These are phyloP conservation scores for Cylindrotheca closterium DNA, from an alignment of 108 stramenopile genomes.

Conservation along the genomic window DNA sequence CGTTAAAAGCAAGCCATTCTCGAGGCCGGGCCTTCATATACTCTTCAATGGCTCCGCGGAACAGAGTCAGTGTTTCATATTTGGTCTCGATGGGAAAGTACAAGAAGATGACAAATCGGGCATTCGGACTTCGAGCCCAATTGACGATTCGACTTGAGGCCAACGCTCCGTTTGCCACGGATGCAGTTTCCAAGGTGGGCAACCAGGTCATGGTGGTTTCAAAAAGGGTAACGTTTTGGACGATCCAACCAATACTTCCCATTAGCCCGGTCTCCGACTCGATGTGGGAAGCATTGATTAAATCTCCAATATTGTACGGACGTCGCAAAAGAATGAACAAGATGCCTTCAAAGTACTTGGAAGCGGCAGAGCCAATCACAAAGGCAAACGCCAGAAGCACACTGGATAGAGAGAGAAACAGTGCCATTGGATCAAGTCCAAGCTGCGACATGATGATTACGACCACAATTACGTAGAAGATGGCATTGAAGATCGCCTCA, in stretches of 20 bases:
- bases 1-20: conserved; percentile 58
- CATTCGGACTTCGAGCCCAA: conserved; percentile 64
- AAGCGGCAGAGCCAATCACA: conserved; percentile 57
- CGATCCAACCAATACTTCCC: conserved; percentile 65
- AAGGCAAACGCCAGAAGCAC: conserved; percentile 55
- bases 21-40: conserved; percentile 57
- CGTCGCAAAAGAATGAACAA: conserved; percentile 10
- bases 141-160: conserved; percentile 69
- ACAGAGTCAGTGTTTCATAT: conserved; percentile 43
- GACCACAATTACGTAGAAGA: conserved; percentile 41
- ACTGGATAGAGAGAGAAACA: conserved; percentile 45
- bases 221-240: conserved; percentile 45
- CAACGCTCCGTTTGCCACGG: conserved; percentile 60
- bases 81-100: conserved; percentile 62
- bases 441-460: conserved; percentile 39
- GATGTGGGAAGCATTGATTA: conserved; percentile 26
- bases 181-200: conserved; percentile 71
- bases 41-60: conserved; percentile 46
- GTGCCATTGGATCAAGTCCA: conserved; percentile 30
- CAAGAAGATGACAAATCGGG: conserved; percentile 36
- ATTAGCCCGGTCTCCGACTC: conserved; percentile 33
- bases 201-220: conserved; percentile 15
- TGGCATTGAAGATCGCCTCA: conserved; percentile 42
- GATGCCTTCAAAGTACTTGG: conserved; percentile 46
- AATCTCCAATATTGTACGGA: conserved; percentile 17